Evolutionary conservation across 495 filamentous ascomycete species (phyloP).

Genomic region (Pyronema domesticum): DNA sequence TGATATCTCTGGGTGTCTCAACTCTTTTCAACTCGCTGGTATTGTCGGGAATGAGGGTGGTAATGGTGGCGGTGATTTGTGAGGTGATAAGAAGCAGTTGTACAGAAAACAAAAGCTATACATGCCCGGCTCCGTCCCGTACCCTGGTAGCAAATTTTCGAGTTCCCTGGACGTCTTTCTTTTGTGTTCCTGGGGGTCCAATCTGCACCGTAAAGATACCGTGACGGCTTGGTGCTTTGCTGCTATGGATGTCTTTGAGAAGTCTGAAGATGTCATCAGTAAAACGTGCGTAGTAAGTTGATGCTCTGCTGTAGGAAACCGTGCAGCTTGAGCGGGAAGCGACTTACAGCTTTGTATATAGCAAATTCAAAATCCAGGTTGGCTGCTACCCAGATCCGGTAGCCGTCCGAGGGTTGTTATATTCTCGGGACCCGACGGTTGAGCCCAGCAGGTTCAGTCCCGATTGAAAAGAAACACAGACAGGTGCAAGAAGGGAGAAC

Average conservation of each 20-base stretch:
- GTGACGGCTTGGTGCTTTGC: background rate
- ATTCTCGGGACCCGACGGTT: background rate
- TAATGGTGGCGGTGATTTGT: constrained; percentile 1
- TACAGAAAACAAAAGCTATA: constrained; percentile 7
- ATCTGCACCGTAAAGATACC: background rate
- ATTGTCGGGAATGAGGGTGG: background rate
- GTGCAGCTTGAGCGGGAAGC: background rate
- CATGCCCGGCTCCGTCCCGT: constrained; percentile 9
- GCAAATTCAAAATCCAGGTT: background rate
- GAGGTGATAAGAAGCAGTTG: constrained; percentile 2
- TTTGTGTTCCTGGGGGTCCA: background rate
- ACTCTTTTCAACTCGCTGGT: background rate
- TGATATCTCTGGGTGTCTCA: background rate
- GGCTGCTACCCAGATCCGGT: background rate
- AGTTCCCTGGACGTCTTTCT: constrained; percentile 7
- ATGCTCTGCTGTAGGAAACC: background rate
- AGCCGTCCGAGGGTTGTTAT: background rate
- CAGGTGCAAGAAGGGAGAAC: background rate
- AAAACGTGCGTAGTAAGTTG: background rate
- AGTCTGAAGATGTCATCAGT: background rate
- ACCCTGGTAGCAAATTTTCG: constrained; percentile 17
- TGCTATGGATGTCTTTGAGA: background rate
- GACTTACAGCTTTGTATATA: background rate
- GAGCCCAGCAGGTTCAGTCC: background rate
- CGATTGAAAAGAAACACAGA: background rate